A percentile compares a stretch with the other conserved stretches of the same genome.
Evolutionary conservation across 306 rosid genomes (phyloP).

Genomic region (Quercus bicolor): DNA sequence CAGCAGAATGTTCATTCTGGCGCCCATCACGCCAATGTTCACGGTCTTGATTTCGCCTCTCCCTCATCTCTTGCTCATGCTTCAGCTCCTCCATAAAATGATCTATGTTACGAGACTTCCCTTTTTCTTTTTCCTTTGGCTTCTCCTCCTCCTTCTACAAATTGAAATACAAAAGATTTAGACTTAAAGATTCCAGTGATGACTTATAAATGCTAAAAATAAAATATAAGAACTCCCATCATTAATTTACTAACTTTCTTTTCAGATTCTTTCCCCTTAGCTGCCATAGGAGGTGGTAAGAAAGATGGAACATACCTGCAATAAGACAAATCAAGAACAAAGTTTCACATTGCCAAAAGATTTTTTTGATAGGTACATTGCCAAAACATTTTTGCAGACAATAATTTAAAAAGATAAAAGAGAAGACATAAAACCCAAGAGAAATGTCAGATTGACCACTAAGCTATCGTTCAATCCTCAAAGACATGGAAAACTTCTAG

Average conservation of each 20-base stretch:
- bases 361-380: slow-evolving; percentile 11
- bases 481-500: slow-evolving; percentile 14
- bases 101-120: slow-evolving; percentile 87
- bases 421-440: not conserved
- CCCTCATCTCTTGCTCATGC: slow-evolving; percentile 96
- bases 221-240: slow-evolving; percentile 6
- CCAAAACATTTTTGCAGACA: slow-evolving; percentile 11
- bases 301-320: slow-evolving; percentile 99
- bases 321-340: slow-evolving; percentile 36
- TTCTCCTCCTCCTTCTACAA: slow-evolving; percentile 90
- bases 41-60: slow-evolving; percentile 89
- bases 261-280: slow-evolving; percentile 92
- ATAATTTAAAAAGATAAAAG: not conserved
- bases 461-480: slow-evolving; percentile 17
- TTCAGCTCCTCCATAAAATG: slow-evolving; percentile 96
- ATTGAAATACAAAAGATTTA: slow-evolving; percentile 25
- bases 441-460: slow-evolving; percentile 15
- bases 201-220: not conserved
- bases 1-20: slow-evolving; percentile 57
- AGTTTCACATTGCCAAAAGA: slow-evolving; percentile 28
- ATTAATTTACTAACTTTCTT: slow-evolving; percentile 60
- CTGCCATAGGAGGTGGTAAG: slow-evolving; percentile 93
- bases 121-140: slow-evolving; percentile 87
- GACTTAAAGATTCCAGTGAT: slow-evolving; percentile 17
- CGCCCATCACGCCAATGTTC: slow-evolving; percentile 86